Base-by-base conservation (phyloP, 2,329 filamentous ascomycete genomes). In the Lachnellula suecica region DNA sequence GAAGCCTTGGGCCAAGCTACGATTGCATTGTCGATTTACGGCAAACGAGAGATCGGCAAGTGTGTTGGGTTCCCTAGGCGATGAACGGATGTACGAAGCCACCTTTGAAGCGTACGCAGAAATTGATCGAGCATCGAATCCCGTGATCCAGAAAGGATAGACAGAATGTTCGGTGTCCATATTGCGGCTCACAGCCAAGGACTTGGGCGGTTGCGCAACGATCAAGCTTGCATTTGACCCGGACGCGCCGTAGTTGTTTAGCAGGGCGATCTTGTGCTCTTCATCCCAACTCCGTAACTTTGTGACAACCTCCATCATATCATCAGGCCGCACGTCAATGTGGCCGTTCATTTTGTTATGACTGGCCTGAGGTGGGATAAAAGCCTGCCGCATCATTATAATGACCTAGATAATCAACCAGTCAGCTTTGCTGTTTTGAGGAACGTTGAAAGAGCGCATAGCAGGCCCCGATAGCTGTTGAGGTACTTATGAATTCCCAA, bases 341-440 rank as follows among this genome's bases (percentile, higher is more conserved):
- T 41, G 47, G 2, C 67, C 59, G 40, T 75, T 76, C 2, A 66
- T 56, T 5, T 53, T 67, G 9, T 64, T 60, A 40, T 72, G 55
- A 27, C 47, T 58, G 2, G 58, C 51, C 22, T 62, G 58, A 9
- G 59, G 57, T 2, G 58, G 63, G 20, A 66, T 63, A 5, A 42
- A 42, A 3, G 46, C 50, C 4, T 61, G 31, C 17, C 61, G 47
- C 13, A 67, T 44, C 43, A 73, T 66, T 11, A 78, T 44, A 2
- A 72, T 60, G 13, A 63, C n/a, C n/a, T n/a, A n/a, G n/a, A n/a
- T n/a, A n/a, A n/a, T n/a, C n/a, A n/a, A n/a, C n/a, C n/a, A n/a
- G n/a, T n/a, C n/a, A n/a, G n/a, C n/a, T n/a, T n/a, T n/a, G n/a
- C n/a, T n/a, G n/a, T n/a, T n/a, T n/a, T n/a, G n/a, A n/a, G n/a